Evolutionary conservation across 23 red algal species (phyloP).

Genomic region (Gracilaria vermiculophylla): DNA sequence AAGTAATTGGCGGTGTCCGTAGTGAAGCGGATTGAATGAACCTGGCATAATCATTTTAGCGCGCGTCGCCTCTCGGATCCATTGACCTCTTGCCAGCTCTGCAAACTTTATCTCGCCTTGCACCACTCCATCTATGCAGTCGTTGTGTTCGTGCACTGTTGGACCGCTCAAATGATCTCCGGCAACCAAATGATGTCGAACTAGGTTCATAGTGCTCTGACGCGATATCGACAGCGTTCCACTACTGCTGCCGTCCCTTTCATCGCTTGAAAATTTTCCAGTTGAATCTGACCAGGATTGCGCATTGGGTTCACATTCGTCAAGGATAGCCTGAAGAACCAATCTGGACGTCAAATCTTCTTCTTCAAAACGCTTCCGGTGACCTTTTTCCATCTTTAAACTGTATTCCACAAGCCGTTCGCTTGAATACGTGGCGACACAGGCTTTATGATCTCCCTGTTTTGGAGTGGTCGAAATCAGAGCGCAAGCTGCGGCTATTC

Average conservation of each 20-base stretch:
- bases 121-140: slow-evolving; percentile 25
- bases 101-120: slow-evolving; percentile 29
- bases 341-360: slow-evolving; percentile 55
- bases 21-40: slow-evolving; percentile 90
- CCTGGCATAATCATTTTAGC: slow-evolving; percentile 76
- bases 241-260: background rate
- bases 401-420: slow-evolving; percentile 38
- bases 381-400: slow-evolving; percentile 36
- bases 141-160: slow-evolving; percentile 21
- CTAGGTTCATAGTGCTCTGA: slow-evolving; percentile 33
- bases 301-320: slow-evolving; percentile 10
- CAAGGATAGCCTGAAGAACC: slow-evolving; percentile 71
- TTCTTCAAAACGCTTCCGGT: slow-evolving; percentile 47
- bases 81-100: slow-evolving; percentile 18
- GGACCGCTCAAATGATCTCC: slow-evolving; percentile 48
- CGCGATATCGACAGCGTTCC: slow-evolving; percentile 25
- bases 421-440: slow-evolving; percentile 31
- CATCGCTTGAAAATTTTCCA: background rate
- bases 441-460: slow-evolving; percentile 57
- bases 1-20: slow-evolving; percentile 69
- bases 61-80: slow-evolving; percentile 30
- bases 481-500: slow-evolving; percentile 59
- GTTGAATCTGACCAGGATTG: background rate
- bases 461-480: slow-evolving; percentile 5
- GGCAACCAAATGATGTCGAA: slow-evolving; percentile 41